Evolutionary conservation across 495 filamentous ascomycete species (phyloP).

Genomic region (Penicillium argentinense): DNA sequence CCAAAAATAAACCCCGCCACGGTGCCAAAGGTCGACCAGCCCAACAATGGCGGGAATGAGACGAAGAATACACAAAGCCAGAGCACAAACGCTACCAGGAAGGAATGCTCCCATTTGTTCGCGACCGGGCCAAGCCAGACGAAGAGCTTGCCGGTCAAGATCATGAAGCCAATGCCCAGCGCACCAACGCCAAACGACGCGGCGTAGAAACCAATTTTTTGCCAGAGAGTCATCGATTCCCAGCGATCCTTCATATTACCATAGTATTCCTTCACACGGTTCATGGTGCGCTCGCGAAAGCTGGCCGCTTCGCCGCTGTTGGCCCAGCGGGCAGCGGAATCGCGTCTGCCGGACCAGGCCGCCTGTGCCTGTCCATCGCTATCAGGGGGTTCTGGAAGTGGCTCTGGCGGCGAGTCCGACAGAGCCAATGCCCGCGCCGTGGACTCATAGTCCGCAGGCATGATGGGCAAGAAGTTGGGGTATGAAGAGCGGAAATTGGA

Average conservation of each 20-base stretch:
- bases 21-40: constrained; percentile 85
- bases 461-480: constrained; percentile 20
- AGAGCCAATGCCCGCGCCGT: constrained; percentile 66
- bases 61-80: constrained; percentile 75
- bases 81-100: constrained; percentile 73
- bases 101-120: constrained; percentile 66
- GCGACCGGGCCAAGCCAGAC: constrained; percentile 67
- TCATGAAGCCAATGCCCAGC: constrained; percentile 62
- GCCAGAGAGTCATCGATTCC: constrained; percentile 55
- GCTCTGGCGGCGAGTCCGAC: constrained; percentile 51
- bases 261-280: constrained; percentile 32
- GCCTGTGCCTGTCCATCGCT: constrained; percentile 45
- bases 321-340: constrained; percentile 29
- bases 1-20: constrained; percentile 92
- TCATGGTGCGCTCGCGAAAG: constrained; percentile 47
- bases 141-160: constrained; percentile 79
- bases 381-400: constrained; percentile 26
- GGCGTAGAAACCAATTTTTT: constrained; percentile 58
- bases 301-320: constrained; percentile 24
- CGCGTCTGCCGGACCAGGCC: constrained; percentile 37
- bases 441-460: constrained; percentile 61
- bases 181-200: constrained; percentile 49
- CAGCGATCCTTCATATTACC: constrained; percentile 38
- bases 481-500: constrained; percentile 5
- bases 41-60: constrained; percentile 88